Evolutionary conservation across 208 protist species (phyloP).

Genomic region (Naegleria fowleri): DNA sequence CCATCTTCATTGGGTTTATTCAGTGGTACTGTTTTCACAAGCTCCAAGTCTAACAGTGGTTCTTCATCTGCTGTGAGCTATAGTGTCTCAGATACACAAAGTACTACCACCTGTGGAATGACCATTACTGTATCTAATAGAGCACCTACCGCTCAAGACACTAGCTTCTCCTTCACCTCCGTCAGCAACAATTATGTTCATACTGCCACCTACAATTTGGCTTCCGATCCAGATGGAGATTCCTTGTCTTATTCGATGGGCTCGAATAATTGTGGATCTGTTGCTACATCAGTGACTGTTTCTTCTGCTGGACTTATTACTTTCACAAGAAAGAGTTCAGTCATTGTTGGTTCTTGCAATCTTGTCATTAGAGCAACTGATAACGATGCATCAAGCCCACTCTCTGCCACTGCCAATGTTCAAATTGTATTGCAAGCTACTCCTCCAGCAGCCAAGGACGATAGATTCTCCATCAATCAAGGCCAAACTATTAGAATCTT

Average conservation of each 20-base stretch:
- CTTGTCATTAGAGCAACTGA: neutral
- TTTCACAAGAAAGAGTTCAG: neutral
- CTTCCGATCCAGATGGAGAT: neutral
- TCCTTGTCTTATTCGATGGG: neutral
- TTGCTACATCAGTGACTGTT: neutral
- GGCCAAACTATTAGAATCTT: neutral
- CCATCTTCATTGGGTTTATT: neutral
- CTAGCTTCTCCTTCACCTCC: neutral
- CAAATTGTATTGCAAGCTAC: neutral
- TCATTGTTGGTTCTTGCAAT: neutral
- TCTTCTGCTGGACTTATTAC: neutral
- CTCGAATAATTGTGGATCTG: neutral
- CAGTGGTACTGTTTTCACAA: neutral
- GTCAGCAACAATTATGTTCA: neutral
- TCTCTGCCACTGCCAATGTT: neutral
- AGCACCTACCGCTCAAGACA: neutral
- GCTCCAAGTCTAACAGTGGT: neutral
- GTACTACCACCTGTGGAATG: neutral
- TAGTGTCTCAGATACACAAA: neutral
- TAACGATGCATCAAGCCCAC: neutral
- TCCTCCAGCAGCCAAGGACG: neutral
- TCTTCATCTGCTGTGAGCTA: neutral
- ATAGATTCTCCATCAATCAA: neutral
- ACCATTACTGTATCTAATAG: neutral
- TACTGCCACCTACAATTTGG: neutral